These are phyloP conservation scores for Cladosporium velox DNA, from an alignment of 2,329 filamentous ascomycete genomes.

Conservation along the genomic window DNA sequence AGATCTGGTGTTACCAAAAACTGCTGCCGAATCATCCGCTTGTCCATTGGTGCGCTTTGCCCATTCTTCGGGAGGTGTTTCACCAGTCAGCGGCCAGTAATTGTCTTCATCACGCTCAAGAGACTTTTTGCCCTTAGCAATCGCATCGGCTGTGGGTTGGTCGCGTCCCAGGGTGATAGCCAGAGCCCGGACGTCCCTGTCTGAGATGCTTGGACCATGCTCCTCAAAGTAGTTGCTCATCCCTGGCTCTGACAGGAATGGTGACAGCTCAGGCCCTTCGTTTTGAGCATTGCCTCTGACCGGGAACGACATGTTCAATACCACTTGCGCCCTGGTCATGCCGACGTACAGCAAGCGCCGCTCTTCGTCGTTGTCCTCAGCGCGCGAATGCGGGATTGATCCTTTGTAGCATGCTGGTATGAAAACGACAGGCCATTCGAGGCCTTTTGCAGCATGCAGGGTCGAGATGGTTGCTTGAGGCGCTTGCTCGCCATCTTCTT, in stretches of 20 bases:
- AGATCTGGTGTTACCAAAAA: constrained; percentile 25
- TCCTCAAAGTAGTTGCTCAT: constrained; percentile 57
- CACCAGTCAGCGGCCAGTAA: constrained; percentile 66
- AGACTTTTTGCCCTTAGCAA: constrained; percentile 51
- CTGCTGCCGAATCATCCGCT: constrained; percentile 9
- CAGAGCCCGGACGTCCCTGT: constrained; percentile 63
- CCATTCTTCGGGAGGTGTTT: constrained; percentile 36
- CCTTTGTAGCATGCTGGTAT: constrained; percentile 87
- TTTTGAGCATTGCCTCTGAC: constrained; percentile 61
- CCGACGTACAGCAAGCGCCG: constrained; percentile 88
- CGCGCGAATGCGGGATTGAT: constrained; percentile 82
- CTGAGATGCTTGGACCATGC: constrained; percentile 70
- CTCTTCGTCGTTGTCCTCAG: constrained; percentile 86
- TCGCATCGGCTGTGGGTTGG: constrained; percentile 57
- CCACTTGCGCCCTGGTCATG: constrained; percentile 87
- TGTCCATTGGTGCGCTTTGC: constrained; percentile 42
- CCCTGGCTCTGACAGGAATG: constrained; percentile 64
- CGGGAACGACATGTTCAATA: constrained; percentile 84
- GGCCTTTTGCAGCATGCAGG: constrained; percentile 91
- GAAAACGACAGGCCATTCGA: constrained; percentile 96
- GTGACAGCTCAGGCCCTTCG: constrained; percentile 66
- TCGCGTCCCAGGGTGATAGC: constrained; percentile 69
- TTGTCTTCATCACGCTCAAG: constrained; percentile 67
- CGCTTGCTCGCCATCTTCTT: constrained; percentile 57
- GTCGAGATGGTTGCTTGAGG: constrained; percentile 84